A percentile compares a stretch with the other conserved stretches of the same genome.
Conservation (phyloP, 2,329 filamentous ascomycete species). For the Hypoxylon sp. region DNA sequence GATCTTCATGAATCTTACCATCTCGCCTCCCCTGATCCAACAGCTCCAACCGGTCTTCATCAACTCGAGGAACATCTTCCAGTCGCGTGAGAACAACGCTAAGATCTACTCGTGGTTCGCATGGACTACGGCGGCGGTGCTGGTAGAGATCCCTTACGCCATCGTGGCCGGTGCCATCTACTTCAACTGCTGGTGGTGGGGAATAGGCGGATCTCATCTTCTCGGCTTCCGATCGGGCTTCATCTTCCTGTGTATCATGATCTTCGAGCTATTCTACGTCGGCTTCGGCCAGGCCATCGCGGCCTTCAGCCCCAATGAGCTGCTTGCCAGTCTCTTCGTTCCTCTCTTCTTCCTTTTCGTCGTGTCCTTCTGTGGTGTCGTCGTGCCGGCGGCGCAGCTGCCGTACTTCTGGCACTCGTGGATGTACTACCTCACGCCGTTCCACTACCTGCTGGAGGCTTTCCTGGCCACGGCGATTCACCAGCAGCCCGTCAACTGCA, state of each 20-base stretch:
- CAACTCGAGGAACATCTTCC: constrained; percentile 70
- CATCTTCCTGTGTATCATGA: constrained; percentile 68
- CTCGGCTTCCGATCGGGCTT: constrained; percentile 66
- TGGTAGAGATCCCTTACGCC: constrained; percentile 75
- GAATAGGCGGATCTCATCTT: constrained; percentile 57
- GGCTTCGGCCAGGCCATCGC: constrained; percentile 60
- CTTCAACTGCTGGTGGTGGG: constrained; percentile 69
- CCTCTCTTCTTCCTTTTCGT: constrained; percentile 76
- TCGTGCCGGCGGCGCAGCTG: constrained; percentile 67
- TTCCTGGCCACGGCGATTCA: constrained; percentile 65
- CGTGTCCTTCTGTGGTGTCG: constrained; percentile 73
- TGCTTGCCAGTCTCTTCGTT: constrained; percentile 71
- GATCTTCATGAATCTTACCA: constrained; percentile 78
- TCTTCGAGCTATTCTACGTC: constrained; percentile 51
- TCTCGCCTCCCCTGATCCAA: constrained; percentile 77
- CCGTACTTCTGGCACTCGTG: constrained; percentile 69
- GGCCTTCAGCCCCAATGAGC: constrained; percentile 69
- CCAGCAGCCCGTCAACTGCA: constrained; percentile 63
- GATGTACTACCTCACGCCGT: constrained; percentile 74
- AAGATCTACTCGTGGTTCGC: constrained; percentile 83
- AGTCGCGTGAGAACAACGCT: constrained; percentile 75
- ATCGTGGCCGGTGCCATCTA: constrained; percentile 71
- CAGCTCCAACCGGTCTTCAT: constrained; percentile 79
- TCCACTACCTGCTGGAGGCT: constrained; percentile 71
- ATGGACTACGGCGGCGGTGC: constrained; percentile 69